Evolutionary conservation across 2,329 filamentous ascomycete genomes (phyloP).

Genomic region (Herpotrichia juniperi): DNA sequence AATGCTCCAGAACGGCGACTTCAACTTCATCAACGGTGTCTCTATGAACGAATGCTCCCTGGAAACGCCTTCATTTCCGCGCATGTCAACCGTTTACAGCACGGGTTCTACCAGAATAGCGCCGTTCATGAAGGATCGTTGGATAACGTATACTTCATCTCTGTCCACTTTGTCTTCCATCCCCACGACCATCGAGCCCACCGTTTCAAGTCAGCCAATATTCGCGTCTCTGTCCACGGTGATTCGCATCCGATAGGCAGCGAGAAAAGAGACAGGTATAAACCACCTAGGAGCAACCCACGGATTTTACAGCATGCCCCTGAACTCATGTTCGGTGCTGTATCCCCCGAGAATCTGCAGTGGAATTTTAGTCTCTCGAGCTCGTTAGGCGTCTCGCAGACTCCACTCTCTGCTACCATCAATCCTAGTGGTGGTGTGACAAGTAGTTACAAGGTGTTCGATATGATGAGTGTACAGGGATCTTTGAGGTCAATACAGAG

Average conservation of each 20-base stretch:
- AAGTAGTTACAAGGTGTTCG: conserved; percentile 52
- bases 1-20: conserved; percentile 32
- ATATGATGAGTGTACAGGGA: conserved; percentile 59
- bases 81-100: conserved; percentile 57
- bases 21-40: conserved; percentile 46
- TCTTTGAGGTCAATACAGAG: conserved; percentile 51
- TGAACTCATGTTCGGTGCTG: conserved; percentile 55
- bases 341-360: conserved; percentile 55
- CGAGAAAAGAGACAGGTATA: conserved; percentile 13
- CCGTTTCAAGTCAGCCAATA: conserved; percentile 56
- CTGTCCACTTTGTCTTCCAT: conserved; percentile 58
- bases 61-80: conserved; percentile 57
- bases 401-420: conserved; percentile 50
- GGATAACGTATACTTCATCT: conserved; percentile 56
- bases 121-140: conserved; percentile 51
- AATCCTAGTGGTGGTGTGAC: conserved; percentile 50
- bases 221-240: conserved; percentile 48
- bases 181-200: conserved; percentile 49
- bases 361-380: conserved; percentile 57
- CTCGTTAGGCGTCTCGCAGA: conserved; percentile 53
- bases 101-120: conserved; percentile 53
- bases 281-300: conserved; percentile 37
- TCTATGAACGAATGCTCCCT: conserved; percentile 57
- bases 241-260: conserved; percentile 16
- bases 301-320: conserved; percentile 58